phyloP scores from a whole-genome alignment of 179 eudicot genomes.

The Nepenthes alata region DNA sequence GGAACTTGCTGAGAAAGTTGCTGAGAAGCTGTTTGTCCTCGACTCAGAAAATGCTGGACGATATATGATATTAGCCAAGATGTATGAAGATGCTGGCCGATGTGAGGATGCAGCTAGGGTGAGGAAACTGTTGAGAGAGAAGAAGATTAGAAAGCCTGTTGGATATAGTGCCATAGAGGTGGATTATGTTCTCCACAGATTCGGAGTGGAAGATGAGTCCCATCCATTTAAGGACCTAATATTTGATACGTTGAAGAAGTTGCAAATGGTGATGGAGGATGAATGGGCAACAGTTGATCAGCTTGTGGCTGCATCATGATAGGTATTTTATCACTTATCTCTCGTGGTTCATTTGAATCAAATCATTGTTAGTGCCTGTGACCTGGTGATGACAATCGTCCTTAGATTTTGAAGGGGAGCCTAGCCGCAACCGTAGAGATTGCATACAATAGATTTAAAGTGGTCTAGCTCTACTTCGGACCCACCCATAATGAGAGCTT shows the following conservation, averaged over 20 bases:
- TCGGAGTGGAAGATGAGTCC: conserved; percentile 9
- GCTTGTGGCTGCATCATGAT: background rate
- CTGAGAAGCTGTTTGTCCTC: conserved; percentile 17
- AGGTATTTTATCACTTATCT: background rate
- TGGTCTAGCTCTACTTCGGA: background rate
- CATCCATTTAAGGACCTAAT: conserved; percentile 13
- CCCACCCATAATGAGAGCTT: background rate
- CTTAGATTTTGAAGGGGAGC: too few relatives aligned
- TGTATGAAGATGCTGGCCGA: conserved; percentile 24
- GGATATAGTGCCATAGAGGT: conserved; percentile 11
- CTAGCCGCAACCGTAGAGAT: too few relatives aligned
- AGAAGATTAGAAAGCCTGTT: conserved; percentile 9
- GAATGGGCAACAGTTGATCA: background rate
- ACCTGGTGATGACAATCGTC: too few relatives aligned
- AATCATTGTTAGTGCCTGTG: too few relatives aligned
- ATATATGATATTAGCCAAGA: conserved; percentile 18
- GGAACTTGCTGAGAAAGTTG: conserved; percentile 24
- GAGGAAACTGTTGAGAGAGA: conserved; percentile 11
- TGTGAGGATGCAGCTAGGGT: conserved; percentile 13
- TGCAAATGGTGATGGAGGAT: conserved; percentile 9
- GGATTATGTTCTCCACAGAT: conserved; percentile 10
- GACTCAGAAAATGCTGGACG: conserved; percentile 22
- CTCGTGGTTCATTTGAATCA: too few relatives aligned
- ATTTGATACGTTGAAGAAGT: conserved; percentile 8
- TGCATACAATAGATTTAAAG: too few relatives aligned